These are phyloP conservation scores for Glycyrrhiza uralensis DNA, from an alignment of 306 rosid species.

Conservation along the genomic window DNA sequence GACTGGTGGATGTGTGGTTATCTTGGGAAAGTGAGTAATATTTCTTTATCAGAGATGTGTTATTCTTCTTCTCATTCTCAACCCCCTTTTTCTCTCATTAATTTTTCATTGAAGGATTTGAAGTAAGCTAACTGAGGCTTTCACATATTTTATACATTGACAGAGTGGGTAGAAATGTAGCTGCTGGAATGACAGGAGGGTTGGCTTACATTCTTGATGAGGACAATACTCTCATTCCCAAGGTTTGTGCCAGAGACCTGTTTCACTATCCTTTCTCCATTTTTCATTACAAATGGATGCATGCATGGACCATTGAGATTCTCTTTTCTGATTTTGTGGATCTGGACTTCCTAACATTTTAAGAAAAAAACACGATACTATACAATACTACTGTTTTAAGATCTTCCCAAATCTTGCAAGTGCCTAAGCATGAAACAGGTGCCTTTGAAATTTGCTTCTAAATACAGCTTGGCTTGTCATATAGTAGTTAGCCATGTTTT, in stretches of 20 bases:
- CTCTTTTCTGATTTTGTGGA: not conserved
- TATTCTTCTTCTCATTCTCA: not conserved
- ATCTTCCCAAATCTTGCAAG: slow-evolving; percentile 6
- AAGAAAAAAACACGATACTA: not conserved
- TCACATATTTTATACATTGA: slow-evolving; percentile 32
- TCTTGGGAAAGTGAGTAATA: slow-evolving; percentile 89
- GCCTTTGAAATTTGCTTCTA: not conserved
- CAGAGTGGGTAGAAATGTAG: slow-evolving; percentile 99
- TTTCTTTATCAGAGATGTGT: slow-evolving; percentile 26
- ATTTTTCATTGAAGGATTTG: slow-evolving; percentile 15
- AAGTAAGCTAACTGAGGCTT: slow-evolving; percentile 6
- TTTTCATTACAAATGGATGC: not conserved
- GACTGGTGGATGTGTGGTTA: slow-evolving; percentile 96
- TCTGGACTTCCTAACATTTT: not conserved
- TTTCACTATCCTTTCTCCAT: not conserved
- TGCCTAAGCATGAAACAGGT: not conserved
- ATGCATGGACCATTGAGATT: not conserved
- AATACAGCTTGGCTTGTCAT: too few species aligned
- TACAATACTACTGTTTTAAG: not conserved
- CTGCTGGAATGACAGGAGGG: slow-evolving; percentile 99
- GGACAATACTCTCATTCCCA: slow-evolving; percentile 77
- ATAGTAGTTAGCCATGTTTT: too few species aligned
- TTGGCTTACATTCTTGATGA: slow-evolving; percentile 94
- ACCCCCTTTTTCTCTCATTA: not conserved
- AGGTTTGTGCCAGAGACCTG: slow-evolving; percentile 49